These are phyloP conservation scores for Paramyrothecium sp. DNA, from an alignment of 2,329 filamentous ascomycete species.

Conservation along the genomic window DNA sequence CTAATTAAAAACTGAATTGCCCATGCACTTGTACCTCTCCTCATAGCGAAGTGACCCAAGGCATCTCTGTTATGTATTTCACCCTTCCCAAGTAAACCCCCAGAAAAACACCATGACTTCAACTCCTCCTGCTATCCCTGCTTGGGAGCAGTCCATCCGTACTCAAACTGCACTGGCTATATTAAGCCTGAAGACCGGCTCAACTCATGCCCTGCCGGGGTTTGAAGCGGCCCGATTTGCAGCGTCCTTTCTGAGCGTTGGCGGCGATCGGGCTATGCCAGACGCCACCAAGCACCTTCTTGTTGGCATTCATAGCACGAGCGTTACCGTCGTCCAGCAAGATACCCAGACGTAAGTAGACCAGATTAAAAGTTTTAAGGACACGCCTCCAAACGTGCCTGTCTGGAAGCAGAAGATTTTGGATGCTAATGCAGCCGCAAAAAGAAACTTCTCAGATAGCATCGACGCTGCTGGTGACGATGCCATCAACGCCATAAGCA, in stretches of 20 bases:
- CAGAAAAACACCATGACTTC: not conserved
- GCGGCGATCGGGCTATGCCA: too few species aligned
- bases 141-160: not conserved
- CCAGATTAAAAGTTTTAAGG: not conserved
- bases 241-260: not conserved
- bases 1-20: too few species aligned
- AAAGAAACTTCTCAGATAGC: not conserved
- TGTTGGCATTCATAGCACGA: not conserved
- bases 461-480: not conserved
- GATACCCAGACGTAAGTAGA: not conserved
- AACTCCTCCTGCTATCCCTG: not conserved
- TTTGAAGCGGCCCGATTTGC: not conserved
- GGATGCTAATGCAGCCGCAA: not conserved
- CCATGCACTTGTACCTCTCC: too few species aligned
- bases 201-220: not conserved
- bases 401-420: not conserved
- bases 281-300: too few species aligned
- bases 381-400: not conserved
- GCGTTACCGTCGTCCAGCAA: not conserved
- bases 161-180: not conserved
- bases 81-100: too few species aligned
- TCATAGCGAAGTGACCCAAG: too few species aligned
- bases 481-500: not conserved
- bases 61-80: too few species aligned
- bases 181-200: not conserved